Base-by-base conservation (phyloP, 305 asterid species). In the Fraxinus floribunda region DNA sequence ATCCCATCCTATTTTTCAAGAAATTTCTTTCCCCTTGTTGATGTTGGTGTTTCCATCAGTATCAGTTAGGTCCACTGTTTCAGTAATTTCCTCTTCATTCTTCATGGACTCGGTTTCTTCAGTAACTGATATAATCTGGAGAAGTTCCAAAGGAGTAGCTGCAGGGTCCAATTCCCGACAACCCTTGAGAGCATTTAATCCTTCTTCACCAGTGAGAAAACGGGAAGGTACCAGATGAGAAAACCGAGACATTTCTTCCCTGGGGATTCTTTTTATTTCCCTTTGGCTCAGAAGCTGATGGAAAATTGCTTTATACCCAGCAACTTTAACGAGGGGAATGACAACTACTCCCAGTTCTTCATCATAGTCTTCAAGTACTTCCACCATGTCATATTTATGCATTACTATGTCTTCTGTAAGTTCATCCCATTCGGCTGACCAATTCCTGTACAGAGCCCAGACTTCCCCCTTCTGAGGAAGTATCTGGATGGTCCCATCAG, bases 131-230 rank as follows among this genome's bases (percentile, higher is more conserved):
- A 85, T 79, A 5, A 91, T 89, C 85, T 91, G 90, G 85, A 97
- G 93, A 83, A 93, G 88, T 70, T 93, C 94, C 76, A 82, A 80
- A 46, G 99, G 94, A 62, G 88, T 87, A 84, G 98, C 97, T 44
- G 97, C 98, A 32, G 99, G 97, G 82, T 97, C 99, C 85, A 97
- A 90, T 93, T 97, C 97, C 81, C 81, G 88, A 85, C 90, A 93
- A 83, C 93, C 97, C 90, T 87, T 88, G 8, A 88, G 93, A 29
- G 87, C 83, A 78, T 88, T 89, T 22, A 38, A 62, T 80, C 90
- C 95, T 88, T 94, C 96, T 81, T 81, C 83, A 76, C 94, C 92
- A 2, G 92, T 87, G 76, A 95, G 94, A 85, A 85, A 76, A 88
- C 85, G 90, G 71, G 88, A 85, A 35, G 99, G 98, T 75, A 93